phyloP scores from a whole-genome alignment of 2,329 filamentous ascomycete species.

The Neurospora sp. region DNA sequence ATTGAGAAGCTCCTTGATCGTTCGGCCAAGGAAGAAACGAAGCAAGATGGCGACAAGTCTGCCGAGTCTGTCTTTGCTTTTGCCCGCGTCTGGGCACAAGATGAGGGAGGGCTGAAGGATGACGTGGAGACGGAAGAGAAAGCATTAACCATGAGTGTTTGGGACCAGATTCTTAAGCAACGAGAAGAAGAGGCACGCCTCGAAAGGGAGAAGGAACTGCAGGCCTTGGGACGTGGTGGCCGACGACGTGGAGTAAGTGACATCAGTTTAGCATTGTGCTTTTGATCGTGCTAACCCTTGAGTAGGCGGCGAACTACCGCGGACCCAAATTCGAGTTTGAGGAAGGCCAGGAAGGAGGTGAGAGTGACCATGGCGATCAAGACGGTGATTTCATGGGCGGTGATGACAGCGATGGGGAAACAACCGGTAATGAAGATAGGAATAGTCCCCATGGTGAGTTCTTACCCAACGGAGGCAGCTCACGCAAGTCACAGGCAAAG shows the following conservation, averaged over 20 bases:
- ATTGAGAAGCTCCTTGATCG: slow-evolving; percentile 90
- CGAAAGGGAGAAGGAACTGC: slow-evolving; percentile 55
- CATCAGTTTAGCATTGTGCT: neutral
- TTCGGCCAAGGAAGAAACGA: slow-evolving; percentile 65
- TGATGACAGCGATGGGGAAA: slow-evolving; percentile 17
- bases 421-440: slow-evolving; percentile 16
- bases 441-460: slow-evolving; percentile 7
- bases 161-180: slow-evolving; percentile 82
- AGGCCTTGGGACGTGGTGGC: slow-evolving; percentile 78
- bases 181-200: slow-evolving; percentile 70
- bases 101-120: slow-evolving; percentile 56
- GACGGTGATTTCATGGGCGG: slow-evolving; percentile 21
- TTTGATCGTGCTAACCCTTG: slow-evolving; percentile 2
- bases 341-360: slow-evolving; percentile 13
- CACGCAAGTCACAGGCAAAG: slow-evolving; percentile 9
- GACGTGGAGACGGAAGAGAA: slow-evolving; percentile 46
- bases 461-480: slow-evolving; percentile 7
- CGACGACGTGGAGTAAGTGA: slow-evolving; percentile 50
- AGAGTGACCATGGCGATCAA: slow-evolving; percentile 16
- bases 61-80: slow-evolving; percentile 79
- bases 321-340: slow-evolving; percentile 16
- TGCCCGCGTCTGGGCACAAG: slow-evolving; percentile 86
- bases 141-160: slow-evolving; percentile 58
- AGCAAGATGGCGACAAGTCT: slow-evolving; percentile 51
- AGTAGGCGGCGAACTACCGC: slow-evolving; percentile 22